A percentile compares a stretch with the other conserved stretches of the same genome.
These are phyloP conservation scores for Coemansia sp. DNA, from an alignment of 192 early-diverging fungal species.

Conservation along the genomic window DNA sequence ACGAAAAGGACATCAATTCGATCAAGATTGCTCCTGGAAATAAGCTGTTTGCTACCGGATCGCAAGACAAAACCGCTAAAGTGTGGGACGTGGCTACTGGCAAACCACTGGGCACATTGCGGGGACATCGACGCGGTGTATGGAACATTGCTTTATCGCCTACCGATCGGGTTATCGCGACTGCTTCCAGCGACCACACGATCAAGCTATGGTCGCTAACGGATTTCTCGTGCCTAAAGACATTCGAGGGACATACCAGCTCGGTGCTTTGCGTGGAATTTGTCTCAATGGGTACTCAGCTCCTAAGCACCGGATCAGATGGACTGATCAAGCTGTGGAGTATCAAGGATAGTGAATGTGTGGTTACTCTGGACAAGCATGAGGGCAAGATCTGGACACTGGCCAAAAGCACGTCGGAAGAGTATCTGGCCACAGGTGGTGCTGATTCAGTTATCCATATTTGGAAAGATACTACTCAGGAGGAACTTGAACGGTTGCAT, in stretches of 20 bases:
- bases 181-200: conserved; percentile 89
- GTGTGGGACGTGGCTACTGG: conserved; percentile 86
- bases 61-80: conserved; percentile 94
- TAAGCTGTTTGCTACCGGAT: conserved; percentile 86
- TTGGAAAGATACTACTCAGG: conserved; percentile 89
- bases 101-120: conserved; percentile 70
- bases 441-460: conserved; percentile 87
- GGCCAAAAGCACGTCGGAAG: conserved; percentile 66
- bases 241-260: conserved; percentile 98
- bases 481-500: conserved; percentile 75
- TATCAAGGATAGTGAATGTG: conserved; percentile 86
- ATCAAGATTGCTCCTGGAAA: conserved; percentile 89
- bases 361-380: conserved; percentile 87
- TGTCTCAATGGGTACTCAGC: conserved; percentile 80
- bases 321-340: conserved; percentile 97
- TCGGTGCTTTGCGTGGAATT: conserved; percentile 86
- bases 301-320: conserved; percentile 85
- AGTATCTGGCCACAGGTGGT: conserved; percentile 79
- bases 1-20: conserved; percentile 96
- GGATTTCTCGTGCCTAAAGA: conserved; percentile 87
- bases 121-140: conserved; percentile 92
- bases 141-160: conserved; percentile 94
- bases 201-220: conserved; percentile 92
- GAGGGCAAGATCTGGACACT: conserved; percentile 96
- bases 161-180: conserved; percentile 91